Evolutionary conservation across 2,329 filamentous ascomycete species (phyloP).

Genomic region (Aspergillus eucalypticola): DNA sequence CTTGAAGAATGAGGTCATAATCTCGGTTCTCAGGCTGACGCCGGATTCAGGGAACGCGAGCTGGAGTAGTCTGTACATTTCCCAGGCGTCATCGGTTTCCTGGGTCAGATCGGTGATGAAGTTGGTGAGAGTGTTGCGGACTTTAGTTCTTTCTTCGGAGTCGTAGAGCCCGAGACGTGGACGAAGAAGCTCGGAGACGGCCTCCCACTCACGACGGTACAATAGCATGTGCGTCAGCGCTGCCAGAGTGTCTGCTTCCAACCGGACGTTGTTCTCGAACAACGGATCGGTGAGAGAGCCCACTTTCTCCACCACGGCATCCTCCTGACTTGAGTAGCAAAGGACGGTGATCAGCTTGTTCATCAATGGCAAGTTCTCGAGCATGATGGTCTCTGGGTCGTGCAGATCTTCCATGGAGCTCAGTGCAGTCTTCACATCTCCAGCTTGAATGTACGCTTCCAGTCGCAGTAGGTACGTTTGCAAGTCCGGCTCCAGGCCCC

Average conservation of each 20-base stretch:
- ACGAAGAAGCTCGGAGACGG: slow-evolving; percentile 80
- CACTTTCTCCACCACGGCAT: slow-evolving; percentile 69
- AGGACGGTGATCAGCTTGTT: slow-evolving; percentile 73
- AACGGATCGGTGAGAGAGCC: slow-evolving; percentile 72
- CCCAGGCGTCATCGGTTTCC: slow-evolving; percentile 64
- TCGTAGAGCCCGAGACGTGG: slow-evolving; percentile 53
- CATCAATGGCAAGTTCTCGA: slow-evolving; percentile 63
- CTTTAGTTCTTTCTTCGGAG: slow-evolving; percentile 62
- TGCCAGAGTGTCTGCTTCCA: slow-evolving; percentile 74
- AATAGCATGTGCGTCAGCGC: slow-evolving; percentile 74
- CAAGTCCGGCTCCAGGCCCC: slow-evolving; percentile 66
- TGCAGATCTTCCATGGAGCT: slow-evolving; percentile 57
- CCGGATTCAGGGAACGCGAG: slow-evolving; percentile 64
- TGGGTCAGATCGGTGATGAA: slow-evolving; percentile 66
- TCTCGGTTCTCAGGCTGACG: slow-evolving; percentile 62
- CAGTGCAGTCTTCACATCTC: slow-evolving; percentile 64
- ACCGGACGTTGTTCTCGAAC: slow-evolving; percentile 66
- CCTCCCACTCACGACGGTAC: slow-evolving; percentile 71
- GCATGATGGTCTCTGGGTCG: slow-evolving; percentile 54
- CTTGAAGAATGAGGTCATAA: slow-evolving; percentile 82
- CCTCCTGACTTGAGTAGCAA: slow-evolving; percentile 53
- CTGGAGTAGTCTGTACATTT: slow-evolving; percentile 60
- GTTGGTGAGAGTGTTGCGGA: slow-evolving; percentile 65
- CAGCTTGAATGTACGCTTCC: slow-evolving; percentile 70
- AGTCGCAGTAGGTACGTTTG: slow-evolving; percentile 74